Base-by-base conservation (phyloP, 1,284 basidiomycete species). In the Trichosporon ovoides region DNA sequence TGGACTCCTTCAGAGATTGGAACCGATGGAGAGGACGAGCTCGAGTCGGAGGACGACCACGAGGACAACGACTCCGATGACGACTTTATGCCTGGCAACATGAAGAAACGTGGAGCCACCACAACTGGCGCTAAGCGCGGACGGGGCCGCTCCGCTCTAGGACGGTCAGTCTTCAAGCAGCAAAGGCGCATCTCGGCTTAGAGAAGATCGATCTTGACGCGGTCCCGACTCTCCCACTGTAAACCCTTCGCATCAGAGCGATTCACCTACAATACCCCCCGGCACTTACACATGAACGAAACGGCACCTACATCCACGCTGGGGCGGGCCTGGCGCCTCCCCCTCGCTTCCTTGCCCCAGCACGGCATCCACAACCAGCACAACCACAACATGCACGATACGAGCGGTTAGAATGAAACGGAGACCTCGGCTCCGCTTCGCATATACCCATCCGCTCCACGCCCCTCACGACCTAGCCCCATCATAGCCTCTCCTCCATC, bases 81-180 rank as follows among this genome's bases (percentile, higher is more conserved):
- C 37, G 62, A 64, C 48, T 64, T 53, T 43, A 57, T 64, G 37
- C 59, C 59, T 16, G 55, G 66, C 18, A 65, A 62, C 50, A 49
- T 63, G 46, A 63, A 60, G 52, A 63, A 60, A 52, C 58, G 58
- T 38, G 55, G 57, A 34, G 28, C 52, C 22, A 43, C 55, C 18
- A 43, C 33, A 31, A 48, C 40, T n/a, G 31, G 34, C 11, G 54
- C 52, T 53, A 58, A 58, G 60, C 60, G 61, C 36, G 53, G 55
- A 14, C 57, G 58, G 16, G 53, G 55, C 19, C 52, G 37, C 24
- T 28, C 50, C n/a, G 40, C 36, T 19, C 37, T 54, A 4, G 33
- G 51, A 9, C 50, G 53, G 14, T 22, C 59, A 10, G 38, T 36
- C n/a, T 20, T 38, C 22, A 38, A 57, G 28, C 55, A 55, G 48